Conservation (phyloP, 805 yeast species). For the Schizosaccharomyces lindneri region DNA sequence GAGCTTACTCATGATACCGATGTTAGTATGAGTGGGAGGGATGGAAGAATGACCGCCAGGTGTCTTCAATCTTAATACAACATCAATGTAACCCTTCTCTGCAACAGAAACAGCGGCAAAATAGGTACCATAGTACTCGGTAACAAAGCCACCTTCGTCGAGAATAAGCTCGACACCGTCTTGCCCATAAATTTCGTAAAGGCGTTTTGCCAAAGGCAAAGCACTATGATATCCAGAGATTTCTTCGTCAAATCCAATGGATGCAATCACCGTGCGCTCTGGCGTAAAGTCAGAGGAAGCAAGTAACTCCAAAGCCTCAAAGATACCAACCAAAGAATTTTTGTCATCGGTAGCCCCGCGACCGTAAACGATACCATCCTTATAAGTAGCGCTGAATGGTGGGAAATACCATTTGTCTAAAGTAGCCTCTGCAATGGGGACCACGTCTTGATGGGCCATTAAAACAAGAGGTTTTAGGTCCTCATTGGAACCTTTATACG, state of each 20-base stretch:
- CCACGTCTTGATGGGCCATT: constrained; percentile 63
- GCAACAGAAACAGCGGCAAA: constrained; percentile 32
- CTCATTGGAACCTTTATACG: constrained; percentile 31
- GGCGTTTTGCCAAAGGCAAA: constrained; percentile 19
- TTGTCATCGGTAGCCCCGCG: constrained; percentile 63
- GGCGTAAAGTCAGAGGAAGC: constrained; percentile 29
- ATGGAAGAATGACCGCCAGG: constrained; percentile 61
- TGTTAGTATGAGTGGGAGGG: constrained; percentile 64
- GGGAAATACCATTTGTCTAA: constrained; percentile 35
- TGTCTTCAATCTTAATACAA: constrained; percentile 24
- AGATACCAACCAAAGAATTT: constrained; percentile 34
- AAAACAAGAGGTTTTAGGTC: constrained; percentile 37
- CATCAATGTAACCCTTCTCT: constrained; percentile 36
- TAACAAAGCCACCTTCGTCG: constrained; percentile 47
- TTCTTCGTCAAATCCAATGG: constrained; percentile 68
- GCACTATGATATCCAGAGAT: constrained; percentile 44
- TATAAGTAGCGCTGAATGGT: constrained; percentile 43
- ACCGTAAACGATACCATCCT: constrained; percentile 45
- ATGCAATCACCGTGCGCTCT: constrained; percentile 34
- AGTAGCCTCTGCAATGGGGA: constrained; percentile 41
- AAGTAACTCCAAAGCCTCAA: constrained; percentile 40
- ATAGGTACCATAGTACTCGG: constrained; percentile 9
- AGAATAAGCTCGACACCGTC: constrained; percentile 35
- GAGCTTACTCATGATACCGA: constrained; percentile 46
- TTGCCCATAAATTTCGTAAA: constrained; percentile 32